A percentile compares a stretch with the other conserved stretches of the same genome.
Conservation (phyloP, 1,284 basidiomycete genomes). For the Bjerkandera adusta region DNA sequence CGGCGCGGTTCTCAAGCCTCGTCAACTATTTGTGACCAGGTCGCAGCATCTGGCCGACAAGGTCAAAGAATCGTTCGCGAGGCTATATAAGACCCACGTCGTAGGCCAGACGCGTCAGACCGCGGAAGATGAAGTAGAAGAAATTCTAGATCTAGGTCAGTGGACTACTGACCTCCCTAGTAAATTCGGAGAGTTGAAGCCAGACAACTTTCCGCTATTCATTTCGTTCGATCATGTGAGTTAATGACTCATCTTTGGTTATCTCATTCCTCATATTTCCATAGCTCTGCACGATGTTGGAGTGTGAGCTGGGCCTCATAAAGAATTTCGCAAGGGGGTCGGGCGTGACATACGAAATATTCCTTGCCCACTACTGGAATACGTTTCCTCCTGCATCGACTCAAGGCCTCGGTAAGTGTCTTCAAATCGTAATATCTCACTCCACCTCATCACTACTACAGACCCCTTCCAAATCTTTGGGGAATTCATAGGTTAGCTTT, state of each 20-base stretch:
- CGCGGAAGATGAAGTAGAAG: neutral
- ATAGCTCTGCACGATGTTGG: constrained; percentile 21
- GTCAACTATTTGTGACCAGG: constrained; percentile 68
- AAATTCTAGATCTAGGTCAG: constrained; percentile 27
- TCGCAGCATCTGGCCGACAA: constrained; percentile 56
- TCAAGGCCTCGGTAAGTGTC: constrained; percentile 4
- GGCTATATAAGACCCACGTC: constrained; percentile 39
- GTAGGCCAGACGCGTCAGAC: constrained; percentile 6
- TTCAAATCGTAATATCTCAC: neutral
- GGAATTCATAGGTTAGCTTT: constrained; percentile 52
- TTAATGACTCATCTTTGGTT: no score
- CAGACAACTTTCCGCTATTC: constrained; percentile 63
- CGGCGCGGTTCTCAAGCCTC: constrained; percentile 36
- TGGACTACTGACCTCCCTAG: constrained; percentile 43
- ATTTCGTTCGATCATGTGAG: constrained; percentile 54
- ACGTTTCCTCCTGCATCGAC: neutral
- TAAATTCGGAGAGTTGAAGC: constrained; percentile 50
- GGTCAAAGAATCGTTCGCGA: constrained; percentile 55
- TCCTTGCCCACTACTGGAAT: constrained; percentile 16
- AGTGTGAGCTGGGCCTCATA: constrained; percentile 21
- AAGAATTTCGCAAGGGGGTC: constrained; percentile 20
- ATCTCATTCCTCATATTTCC: no score
- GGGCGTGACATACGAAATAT: constrained; percentile 9
- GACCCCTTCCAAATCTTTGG: constrained; percentile 58
- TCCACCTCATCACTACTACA: constrained; percentile 20